Percentiles rank a stretch among this genome's conserved stretches.
Evolutionary conservation across 1,284 basidiomycete species (phyloP).

Genomic region (Cutaneotrichosporon mucoides): DNA sequence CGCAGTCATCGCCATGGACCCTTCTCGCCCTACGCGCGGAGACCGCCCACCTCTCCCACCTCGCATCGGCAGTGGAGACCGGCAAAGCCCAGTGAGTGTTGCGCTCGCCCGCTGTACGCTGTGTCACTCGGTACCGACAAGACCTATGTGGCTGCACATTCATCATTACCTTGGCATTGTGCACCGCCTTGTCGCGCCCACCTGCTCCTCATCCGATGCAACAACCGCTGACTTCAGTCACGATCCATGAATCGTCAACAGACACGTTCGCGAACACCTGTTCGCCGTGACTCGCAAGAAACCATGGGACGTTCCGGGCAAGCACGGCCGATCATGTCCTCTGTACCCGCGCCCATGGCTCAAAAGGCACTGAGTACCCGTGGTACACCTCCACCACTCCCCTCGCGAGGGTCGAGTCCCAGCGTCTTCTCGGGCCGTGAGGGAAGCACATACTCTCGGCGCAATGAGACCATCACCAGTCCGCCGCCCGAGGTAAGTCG

Average conservation of each 20-base stretch:
- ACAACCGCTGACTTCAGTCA: too few species aligned
- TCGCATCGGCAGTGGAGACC: background rate
- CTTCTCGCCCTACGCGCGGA: background rate
- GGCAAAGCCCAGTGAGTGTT: background rate
- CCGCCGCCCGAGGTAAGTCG: conserved; percentile 25
- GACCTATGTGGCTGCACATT: too few species aligned
- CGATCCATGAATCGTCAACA: too few species aligned
- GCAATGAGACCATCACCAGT: conserved; percentile 26
- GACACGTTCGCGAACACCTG: background rate
- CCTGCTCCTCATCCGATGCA: background rate
- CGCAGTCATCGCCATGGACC: background rate
- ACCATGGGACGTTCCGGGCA: background rate
- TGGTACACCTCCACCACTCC: conserved; percentile 13
- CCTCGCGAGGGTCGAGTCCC: conserved; percentile 3
- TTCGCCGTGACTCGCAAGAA: background rate
- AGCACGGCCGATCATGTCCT: background rate
- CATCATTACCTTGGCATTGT: background rate
- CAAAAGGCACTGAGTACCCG: background rate
- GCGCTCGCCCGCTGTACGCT: too few species aligned
- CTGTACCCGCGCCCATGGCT: background rate
- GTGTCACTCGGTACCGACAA: background rate
- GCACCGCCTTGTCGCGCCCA: background rate
- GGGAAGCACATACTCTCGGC: conserved; percentile 23
- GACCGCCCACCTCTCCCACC: conserved; percentile 2
- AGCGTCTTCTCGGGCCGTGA: conserved; percentile 26